phyloP scores from a whole-genome alignment of 176 grass and related monocot species.

The Zoysia japonica region DNA sequence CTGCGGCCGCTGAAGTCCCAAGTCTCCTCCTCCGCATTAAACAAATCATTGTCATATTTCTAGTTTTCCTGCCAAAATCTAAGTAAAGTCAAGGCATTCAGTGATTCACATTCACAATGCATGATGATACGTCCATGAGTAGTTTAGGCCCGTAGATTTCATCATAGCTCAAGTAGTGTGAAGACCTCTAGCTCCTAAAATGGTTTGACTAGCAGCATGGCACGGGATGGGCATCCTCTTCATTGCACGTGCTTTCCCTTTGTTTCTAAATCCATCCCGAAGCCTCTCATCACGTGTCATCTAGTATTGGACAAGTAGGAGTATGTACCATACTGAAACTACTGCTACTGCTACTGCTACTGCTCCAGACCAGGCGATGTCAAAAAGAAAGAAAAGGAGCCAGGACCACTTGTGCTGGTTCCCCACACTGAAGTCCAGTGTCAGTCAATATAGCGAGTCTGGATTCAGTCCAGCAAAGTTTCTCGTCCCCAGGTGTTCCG shows the following conservation, averaged over 20 bases:
- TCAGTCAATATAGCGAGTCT: slow-evolving; percentile 28
- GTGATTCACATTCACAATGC: not conserved
- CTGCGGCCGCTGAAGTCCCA: slow-evolving; percentile 40
- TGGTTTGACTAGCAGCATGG: slow-evolving; percentile 52
- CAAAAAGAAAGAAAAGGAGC: too few relatives aligned
- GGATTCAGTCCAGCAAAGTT: slow-evolving; percentile 42
- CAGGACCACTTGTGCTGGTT: slow-evolving; percentile 37
- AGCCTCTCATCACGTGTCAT: slow-evolving; percentile 35
- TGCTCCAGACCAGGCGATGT: too few relatives aligned
- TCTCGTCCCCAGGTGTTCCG: slow-evolving; percentile 38
- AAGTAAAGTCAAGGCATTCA: slow-evolving; percentile 12
- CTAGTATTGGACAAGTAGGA: slow-evolving; percentile 19
- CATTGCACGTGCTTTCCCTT: slow-evolving; percentile 27
- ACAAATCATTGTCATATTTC: slow-evolving; percentile 59
- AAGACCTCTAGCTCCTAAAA: slow-evolving; percentile 25
- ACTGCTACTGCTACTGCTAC: slow-evolving; percentile 33
- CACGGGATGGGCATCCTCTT: slow-evolving; percentile 14
- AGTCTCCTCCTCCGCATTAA: slow-evolving; percentile 42
- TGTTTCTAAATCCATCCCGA: not conserved
- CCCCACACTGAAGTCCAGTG: slow-evolving; percentile 35
- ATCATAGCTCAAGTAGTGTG: slow-evolving; percentile 37
- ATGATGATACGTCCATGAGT: slow-evolving; percentile 20
- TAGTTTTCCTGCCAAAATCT: slow-evolving; percentile 32
- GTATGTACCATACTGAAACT: slow-evolving; percentile 42
- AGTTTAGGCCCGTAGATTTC: slow-evolving; percentile 38